Evolutionary conservation across 257 asterid species (phyloP), one percentile per base, ranked within the genome.

Genomic region (Rubia yunnanensis): DNA sequence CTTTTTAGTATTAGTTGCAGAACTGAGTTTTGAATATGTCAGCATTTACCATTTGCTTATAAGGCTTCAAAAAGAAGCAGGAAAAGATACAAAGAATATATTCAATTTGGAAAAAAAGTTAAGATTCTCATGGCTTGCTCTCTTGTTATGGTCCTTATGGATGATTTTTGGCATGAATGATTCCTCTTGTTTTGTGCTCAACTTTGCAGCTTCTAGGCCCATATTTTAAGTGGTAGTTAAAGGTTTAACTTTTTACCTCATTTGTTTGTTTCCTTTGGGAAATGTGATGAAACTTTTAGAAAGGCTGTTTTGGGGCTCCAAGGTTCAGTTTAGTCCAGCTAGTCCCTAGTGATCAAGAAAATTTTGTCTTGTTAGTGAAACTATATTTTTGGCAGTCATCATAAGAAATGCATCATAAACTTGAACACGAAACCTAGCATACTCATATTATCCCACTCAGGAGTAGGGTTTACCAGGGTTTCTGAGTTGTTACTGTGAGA

Each of bases 171-270:
- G 41, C 53, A 64, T 36, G 70, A 75, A 64, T 36, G 72, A 75
- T 78, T 74, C 83, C 63, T 61, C 60, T 68, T 64, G 69, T 64
- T 72, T 44, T 59, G 70, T 69, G 68, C 73, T 69, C 71, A 66
- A 31, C 65, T 53, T 48, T 44, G 70, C 35, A 68, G 67, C 72
- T 44, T 78, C 70, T 71, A 61, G 68, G 26, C 75, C 72, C 30
- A 23, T 36, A 1, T 48, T 61, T 50, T 70, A 23, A 20, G 17
- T 24, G 31, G 11, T 30, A n/a, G 58, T 56, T 54, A 32, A 58
- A n/a, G 31, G 24, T 10, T 68, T 22, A 2, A 27, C 26, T 53
- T 53, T 68, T 4, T 20, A 58, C 38, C 58, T 60, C 41, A 23
- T 48, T 26, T 27, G 49, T 28, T 64, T 50, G 57, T 50, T 20